These are phyloP conservation scores for Westerdykella sp. DNA, from an alignment of 2,329 filamentous ascomycete genomes.

Conservation along the genomic window DNA sequence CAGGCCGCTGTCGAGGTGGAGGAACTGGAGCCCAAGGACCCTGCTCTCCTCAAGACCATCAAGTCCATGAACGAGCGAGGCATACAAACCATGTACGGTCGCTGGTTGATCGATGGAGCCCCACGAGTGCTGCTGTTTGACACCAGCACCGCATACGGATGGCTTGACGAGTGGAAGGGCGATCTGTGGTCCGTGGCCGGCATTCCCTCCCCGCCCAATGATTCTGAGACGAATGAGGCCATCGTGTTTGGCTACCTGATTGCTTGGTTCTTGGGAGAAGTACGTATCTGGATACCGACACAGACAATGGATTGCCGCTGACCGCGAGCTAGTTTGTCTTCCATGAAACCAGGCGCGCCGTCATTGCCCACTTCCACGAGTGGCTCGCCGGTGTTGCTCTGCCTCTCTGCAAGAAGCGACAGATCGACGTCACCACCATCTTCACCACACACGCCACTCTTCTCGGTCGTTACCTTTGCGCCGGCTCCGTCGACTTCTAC, in stretches of 20 bases:
- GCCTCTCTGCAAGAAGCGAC: constrained; percentile 84
- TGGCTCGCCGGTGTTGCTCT: constrained; percentile 94
- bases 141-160: constrained; percentile 85
- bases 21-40: constrained; percentile 76
- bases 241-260: constrained; percentile 97
- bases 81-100: constrained; percentile 82
- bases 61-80: constrained; percentile 89
- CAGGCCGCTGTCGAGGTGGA: constrained; percentile 98
- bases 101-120: constrained; percentile 96
- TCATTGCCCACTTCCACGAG: constrained; percentile 98
- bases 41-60: constrained; percentile 74
- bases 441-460: constrained; percentile 98
- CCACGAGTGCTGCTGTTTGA: constrained; percentile 91
- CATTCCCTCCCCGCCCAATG: constrained; percentile 86
- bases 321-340: constrained; percentile 65
- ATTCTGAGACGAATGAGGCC: constrained; percentile 94
- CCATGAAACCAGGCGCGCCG: constrained; percentile 83
- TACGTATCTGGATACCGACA: constrained; percentile 39
- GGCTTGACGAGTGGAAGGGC: constrained; percentile 92
- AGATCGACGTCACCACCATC: constrained; percentile 95
- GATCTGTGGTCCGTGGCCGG: constrained; percentile 90
- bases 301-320: constrained; percentile 7
- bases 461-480: constrained; percentile 90
- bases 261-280: constrained; percentile 97
- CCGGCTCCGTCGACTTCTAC: constrained; percentile 97